Evolutionary conservation across 139 green algal genomes (phyloP).

Genomic region (Microglena sp.): DNA sequence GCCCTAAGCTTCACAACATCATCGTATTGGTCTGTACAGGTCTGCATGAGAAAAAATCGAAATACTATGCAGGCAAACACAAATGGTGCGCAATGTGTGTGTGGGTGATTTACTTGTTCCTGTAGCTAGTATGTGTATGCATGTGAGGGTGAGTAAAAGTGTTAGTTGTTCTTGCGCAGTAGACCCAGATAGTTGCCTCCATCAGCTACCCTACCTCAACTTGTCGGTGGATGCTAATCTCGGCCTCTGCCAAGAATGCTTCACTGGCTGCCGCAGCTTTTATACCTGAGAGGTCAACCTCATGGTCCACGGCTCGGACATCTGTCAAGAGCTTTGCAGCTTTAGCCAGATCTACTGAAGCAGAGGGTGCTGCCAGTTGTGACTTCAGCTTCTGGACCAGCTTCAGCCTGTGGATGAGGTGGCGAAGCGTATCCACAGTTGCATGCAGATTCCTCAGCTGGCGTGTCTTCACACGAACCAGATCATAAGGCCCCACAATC

Average conservation of each 20-base stretch:
- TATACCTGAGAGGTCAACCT: conserved; percentile 51
- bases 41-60: no score
- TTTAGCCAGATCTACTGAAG: conserved; percentile 67
- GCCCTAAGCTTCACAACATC: no score
- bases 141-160: no score
- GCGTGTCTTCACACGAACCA: conserved; percentile 28
- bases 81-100: no score
- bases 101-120: no score
- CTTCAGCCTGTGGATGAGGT: conserved; percentile 50
- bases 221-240: conserved; percentile 34
- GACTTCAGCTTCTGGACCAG: conserved; percentile 33
- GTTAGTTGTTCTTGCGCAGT: no score
- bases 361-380: conserved; percentile 25
- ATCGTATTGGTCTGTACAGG: no score
- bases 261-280: conserved; percentile 45
- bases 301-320: conserved; percentile 34
- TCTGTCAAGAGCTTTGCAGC: conserved; percentile 71
- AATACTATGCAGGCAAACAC: no score
- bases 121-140: no score
- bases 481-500: conserved; percentile 49
- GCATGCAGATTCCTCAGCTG: conserved; percentile 49
- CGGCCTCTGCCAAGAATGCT: conserved; percentile 40
- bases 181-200: no score
- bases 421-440: conserved; percentile 55
- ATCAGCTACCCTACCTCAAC: conserved; percentile 39